These are phyloP conservation scores for Suillus cothurnatus DNA, from an alignment of 768 basidiomycete species.

Conservation along the genomic window DNA sequence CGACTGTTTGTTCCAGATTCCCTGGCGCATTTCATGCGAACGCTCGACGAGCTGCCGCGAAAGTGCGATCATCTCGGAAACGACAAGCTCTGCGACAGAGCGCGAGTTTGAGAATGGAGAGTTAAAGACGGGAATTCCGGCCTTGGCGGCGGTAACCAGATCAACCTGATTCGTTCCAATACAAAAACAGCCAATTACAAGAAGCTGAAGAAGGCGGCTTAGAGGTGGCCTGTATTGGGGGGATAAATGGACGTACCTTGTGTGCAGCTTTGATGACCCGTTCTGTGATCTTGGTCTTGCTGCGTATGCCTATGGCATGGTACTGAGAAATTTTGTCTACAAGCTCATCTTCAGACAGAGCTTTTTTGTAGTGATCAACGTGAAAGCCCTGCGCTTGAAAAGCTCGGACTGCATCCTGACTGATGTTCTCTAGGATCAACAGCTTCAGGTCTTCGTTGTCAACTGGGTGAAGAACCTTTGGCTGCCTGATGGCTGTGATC, in stretches of 20 bases:
- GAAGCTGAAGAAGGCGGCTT: slow-evolving; percentile 55
- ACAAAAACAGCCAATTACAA: slow-evolving; percentile 98
- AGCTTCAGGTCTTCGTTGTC: slow-evolving; percentile 82
- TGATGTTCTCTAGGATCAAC: slow-evolving; percentile 94
- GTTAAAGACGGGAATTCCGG: slow-evolving; percentile 98
- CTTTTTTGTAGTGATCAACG: slow-evolving; percentile 86
- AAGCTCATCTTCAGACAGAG: slow-evolving; percentile 93
- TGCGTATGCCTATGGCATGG: slow-evolving; percentile 95
- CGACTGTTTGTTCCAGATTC: slow-evolving; percentile 98
- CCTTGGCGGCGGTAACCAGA: slow-evolving; percentile 74
- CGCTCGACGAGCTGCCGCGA: slow-evolving; percentile 95
- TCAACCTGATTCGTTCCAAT: slow-evolving; percentile 99
- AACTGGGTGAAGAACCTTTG: slow-evolving; percentile 77
- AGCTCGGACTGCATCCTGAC: slow-evolving; percentile 79
- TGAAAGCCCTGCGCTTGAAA: slow-evolving; percentile 85
- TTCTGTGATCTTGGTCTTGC: slow-evolving; percentile 96
- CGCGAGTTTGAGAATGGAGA: slow-evolving; percentile 99
- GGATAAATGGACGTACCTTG: slow-evolving; percentile 55
- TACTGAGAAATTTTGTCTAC: slow-evolving; percentile 79
- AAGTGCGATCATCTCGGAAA: slow-evolving; percentile 90
- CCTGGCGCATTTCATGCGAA: slow-evolving; percentile 80
- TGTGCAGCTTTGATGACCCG: slow-evolving; percentile 84
- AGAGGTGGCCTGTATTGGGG: slow-evolving; percentile 2
- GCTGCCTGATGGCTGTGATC: slow-evolving; percentile 44
- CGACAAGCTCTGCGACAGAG: slow-evolving; percentile 97